These are phyloP conservation scores for Gillenia trifoliata DNA, from an alignment of 306 rosid species.

Conservation along the genomic window DNA sequence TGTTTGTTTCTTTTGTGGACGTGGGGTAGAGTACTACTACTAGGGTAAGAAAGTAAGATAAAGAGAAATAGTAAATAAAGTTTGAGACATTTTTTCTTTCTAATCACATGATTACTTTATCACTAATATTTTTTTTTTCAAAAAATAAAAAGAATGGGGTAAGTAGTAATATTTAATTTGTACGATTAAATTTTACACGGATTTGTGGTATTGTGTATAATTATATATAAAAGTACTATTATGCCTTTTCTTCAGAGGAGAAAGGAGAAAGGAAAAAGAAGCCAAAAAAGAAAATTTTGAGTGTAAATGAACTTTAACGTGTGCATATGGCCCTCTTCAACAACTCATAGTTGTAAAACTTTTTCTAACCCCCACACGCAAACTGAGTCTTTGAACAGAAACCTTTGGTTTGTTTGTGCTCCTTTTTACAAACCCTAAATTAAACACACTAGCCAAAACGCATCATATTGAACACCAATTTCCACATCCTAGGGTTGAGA, in stretches of 20 bases:
- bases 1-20: conserved; percentile 50
- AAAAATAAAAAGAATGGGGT: too few species aligned
- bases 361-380: conserved; percentile 33
- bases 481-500: conserved; percentile 51
- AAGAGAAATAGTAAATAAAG: conserved; percentile 24
- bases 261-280: conserved; percentile 5
- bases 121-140: neutral
- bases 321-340: conserved; percentile 49
- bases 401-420: conserved; percentile 33
- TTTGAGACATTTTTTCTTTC: conserved; percentile 4
- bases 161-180: neutral
- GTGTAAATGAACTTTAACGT: conserved; percentile 42
- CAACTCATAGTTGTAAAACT: conserved; percentile 23
- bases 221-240: neutral
- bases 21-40: conserved; percentile 39
- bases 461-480: conserved; percentile 38
- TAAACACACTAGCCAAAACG: neutral
- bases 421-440: conserved; percentile 24
- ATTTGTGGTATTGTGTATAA: neutral
- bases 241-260: conserved; percentile 10
- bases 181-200: neutral
- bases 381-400: conserved; percentile 35
- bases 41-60: conserved; percentile 36
- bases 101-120: neutral
- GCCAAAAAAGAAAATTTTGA: conserved; percentile 2